Conservation (phyloP, 345 rosid species). For the Arabidopsis suecica region DNA sequence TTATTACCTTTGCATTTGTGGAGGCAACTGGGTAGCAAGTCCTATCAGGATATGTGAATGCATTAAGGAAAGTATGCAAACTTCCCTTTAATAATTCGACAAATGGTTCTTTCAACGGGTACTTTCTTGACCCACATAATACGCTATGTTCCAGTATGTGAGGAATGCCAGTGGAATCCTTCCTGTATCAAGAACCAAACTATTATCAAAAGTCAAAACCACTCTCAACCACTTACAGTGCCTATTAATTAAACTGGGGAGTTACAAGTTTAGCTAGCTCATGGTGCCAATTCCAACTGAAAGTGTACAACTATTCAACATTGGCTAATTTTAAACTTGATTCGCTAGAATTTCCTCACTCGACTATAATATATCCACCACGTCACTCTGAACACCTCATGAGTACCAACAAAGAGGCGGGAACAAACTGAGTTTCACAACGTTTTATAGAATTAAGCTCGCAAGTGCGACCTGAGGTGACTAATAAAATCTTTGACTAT, state of each 20-base stretch:
- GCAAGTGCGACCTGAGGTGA: background rate
- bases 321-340: background rate
- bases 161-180: constrained; percentile 92
- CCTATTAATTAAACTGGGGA: background rate
- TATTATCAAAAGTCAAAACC: constrained; percentile 1
- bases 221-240: background rate
- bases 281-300: background rate
- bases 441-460: background rate
- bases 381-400: background rate
- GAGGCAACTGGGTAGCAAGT: constrained; percentile 95
- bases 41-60: constrained; percentile 92
- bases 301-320: constrained; percentile 1
- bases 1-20: constrained; percentile 70
- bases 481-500: background rate
- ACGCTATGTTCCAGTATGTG: constrained; percentile 94
- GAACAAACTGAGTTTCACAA: background rate
- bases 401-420: background rate
- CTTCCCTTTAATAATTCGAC: constrained; percentile 88
- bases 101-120: constrained; percentile 91
- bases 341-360: background rate
- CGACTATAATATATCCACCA: background rate
- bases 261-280: background rate
- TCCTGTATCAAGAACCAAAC: constrained; percentile 53
- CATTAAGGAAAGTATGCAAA: constrained; percentile 81
- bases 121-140: constrained; percentile 87